Evolutionary conservation across 768 basidiomycete species (phyloP), one percentile per base, ranked within the genome.

Genomic region (Lactarius psammicola): DNA sequence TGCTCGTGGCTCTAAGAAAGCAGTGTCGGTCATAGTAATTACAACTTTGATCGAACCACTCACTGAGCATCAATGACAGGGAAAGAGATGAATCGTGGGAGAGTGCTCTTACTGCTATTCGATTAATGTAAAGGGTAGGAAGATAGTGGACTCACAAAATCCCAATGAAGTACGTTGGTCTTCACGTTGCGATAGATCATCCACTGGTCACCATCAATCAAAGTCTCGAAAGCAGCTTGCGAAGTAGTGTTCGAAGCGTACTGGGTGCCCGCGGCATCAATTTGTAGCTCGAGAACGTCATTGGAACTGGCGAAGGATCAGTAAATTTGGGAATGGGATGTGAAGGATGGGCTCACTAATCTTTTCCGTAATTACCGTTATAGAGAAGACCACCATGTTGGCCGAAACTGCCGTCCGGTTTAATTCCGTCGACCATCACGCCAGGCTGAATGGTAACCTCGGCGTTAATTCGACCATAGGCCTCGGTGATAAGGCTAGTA

Each of bases 21-120:
- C 4, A 30, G 10, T 23, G 49, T 60, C 10, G 33, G 18, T 36
- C 51, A 28, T 1, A 33, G 2, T 4, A 20, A 30, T 20, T 15
- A 54, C 3, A 62, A 18, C 8, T 36, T 55, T 36, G 17, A 31
- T 20, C 13, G 10, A 30, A 9, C 17, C 11, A 75, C 81, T 46
- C 57, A 81, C 80, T 82, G 82, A 5, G 65, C 31, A 69, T 84
- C 79, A 17, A 74, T 72, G 3, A 87, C 84, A 0, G 89, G 85
- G 73, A 88, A 88, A 59, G 81, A 82, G 69, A 91, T 87, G 67
- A 89, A 86, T 13, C 88, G 81, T 17, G 86, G 85, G 34, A 88
- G 72, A 13, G 75, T 81, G 62, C 87, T 89, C 88, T 89, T 67
- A 17, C 38, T 4, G 20, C 8, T 26, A 55, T 36, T 60, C 20